Evolutionary conservation across 2,329 filamentous ascomycete species (phyloP).

Genomic region (Fusarium sp.): DNA sequence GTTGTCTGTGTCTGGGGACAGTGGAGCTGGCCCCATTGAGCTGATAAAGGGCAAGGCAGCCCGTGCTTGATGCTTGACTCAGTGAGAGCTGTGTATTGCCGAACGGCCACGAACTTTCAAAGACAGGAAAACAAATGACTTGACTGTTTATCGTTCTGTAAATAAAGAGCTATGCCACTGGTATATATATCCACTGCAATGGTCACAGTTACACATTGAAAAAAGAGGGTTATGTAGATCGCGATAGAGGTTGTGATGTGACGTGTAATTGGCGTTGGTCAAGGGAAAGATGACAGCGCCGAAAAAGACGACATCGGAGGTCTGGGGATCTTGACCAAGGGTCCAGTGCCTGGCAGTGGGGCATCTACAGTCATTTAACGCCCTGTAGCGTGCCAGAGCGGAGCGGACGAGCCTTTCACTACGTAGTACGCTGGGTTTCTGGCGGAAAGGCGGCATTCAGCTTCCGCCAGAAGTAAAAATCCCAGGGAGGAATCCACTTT

Average conservation of each 20-base stretch:
- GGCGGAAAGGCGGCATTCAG: constrained; percentile 29
- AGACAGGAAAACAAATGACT: not conserved
- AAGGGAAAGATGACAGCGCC: constrained; percentile 6
- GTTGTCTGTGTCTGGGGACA: constrained; percentile 19
- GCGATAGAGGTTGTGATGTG: constrained; percentile 2
- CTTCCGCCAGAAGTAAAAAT: constrained; percentile 31
- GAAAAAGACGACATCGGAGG: constrained; percentile 45
- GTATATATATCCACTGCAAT: too few species aligned
- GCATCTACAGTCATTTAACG: constrained; percentile 15
- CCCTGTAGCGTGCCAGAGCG: constrained; percentile 4
- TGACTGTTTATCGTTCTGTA: not conserved
- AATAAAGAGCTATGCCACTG: too few species aligned
- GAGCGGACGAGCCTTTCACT: too few species aligned
- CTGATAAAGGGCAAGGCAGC: constrained; percentile 23
- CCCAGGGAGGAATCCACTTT: constrained; percentile 28
- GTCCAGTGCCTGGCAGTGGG: constrained; percentile 39
- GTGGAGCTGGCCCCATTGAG: constrained; percentile 28
- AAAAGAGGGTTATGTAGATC: not conserved
- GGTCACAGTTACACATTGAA: not conserved
- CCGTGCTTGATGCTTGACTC: constrained; percentile 16
- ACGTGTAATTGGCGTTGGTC: constrained; percentile 40
- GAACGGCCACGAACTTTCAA: not conserved
- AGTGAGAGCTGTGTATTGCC: not conserved
- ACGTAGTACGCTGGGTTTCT: not conserved
- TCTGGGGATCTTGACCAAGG: constrained; percentile 26